Conservation (phyloP, 495 filamentous ascomycete genomes). For the Aspergillus cristatus region DNA sequence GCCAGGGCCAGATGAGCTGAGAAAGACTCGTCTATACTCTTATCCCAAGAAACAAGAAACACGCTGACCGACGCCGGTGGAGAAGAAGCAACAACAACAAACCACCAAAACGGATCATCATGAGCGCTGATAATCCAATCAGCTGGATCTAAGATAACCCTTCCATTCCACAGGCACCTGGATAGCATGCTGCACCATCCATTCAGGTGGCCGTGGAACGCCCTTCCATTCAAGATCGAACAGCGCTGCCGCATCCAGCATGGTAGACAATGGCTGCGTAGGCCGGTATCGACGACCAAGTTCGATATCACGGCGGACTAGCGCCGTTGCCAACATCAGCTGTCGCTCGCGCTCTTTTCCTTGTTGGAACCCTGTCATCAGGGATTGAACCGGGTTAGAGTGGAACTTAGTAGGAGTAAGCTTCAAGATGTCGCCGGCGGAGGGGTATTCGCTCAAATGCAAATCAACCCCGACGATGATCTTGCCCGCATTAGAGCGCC, state of each 20-base stretch:
- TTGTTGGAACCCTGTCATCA: slow-evolving; percentile 11
- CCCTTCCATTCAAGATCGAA: slow-evolving; percentile 24
- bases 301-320: slow-evolving; percentile 22
- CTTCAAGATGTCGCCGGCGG: slow-evolving; percentile 5
- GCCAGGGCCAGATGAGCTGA: no score
- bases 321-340: slow-evolving; percentile 12
- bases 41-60: no score
- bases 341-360: slow-evolving; percentile 18
- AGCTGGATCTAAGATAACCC: not conserved
- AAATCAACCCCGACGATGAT: slow-evolving; percentile 29
- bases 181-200: slow-evolving; percentile 27
- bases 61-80: no score
- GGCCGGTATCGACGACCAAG: slow-evolving; percentile 14
- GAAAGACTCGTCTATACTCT: no score
- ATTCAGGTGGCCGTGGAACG: slow-evolving; percentile 15
- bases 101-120: no score
- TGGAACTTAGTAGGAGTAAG: slow-evolving; percentile 22
- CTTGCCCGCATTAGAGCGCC: slow-evolving; percentile 25
- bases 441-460: slow-evolving; percentile 6
- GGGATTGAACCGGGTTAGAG: slow-evolving; percentile 19
- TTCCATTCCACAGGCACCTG: slow-evolving; percentile 10
- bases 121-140: no score
- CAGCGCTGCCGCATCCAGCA: slow-evolving; percentile 23
- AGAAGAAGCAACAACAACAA: no score
- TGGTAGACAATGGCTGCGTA: slow-evolving; percentile 13